Percentiles rank a stretch among this genome's conserved stretches.
Conservation (phyloP, 2,329 filamentous ascomycete genomes). For the Orbilia oligospora region DNA sequence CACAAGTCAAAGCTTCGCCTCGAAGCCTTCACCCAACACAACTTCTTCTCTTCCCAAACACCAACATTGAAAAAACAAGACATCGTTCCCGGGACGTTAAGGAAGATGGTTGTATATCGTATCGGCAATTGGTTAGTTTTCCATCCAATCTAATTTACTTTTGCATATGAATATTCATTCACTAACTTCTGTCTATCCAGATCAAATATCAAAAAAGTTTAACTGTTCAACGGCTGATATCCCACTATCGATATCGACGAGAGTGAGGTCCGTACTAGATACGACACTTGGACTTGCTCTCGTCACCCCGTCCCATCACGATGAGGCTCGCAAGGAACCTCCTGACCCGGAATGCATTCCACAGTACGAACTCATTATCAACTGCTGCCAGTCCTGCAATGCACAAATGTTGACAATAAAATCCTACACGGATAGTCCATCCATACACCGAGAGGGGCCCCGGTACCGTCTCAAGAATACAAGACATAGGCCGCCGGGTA, state of each 20-base stretch:
- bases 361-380: slow-evolving; percentile 11
- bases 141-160: not conserved
- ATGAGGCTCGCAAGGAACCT: slow-evolving; percentile 17
- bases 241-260: slow-evolving; percentile 1
- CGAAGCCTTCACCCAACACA: slow-evolving; percentile 38
- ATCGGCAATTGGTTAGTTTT: not conserved
- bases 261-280: not conserved
- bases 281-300: not conserved
- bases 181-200: not conserved
- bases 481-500: not conserved
- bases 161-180: no score
- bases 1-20: slow-evolving; percentile 49
- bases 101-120: not conserved
- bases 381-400: no score
- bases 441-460: not conserved
- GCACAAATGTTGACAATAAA: no score
- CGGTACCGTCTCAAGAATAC: not conserved
- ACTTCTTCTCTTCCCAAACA: not conserved
- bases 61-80: not conserved
- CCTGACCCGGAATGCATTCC: slow-evolving; percentile 5
- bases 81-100: not conserved
- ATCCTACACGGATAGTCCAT: not conserved
- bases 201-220: no score
- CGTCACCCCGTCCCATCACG: not conserved
- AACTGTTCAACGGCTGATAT: no score